Conservation (phyloP, 2,329 filamentous ascomycete species). For the Furcasterigmium sp. region DNA sequence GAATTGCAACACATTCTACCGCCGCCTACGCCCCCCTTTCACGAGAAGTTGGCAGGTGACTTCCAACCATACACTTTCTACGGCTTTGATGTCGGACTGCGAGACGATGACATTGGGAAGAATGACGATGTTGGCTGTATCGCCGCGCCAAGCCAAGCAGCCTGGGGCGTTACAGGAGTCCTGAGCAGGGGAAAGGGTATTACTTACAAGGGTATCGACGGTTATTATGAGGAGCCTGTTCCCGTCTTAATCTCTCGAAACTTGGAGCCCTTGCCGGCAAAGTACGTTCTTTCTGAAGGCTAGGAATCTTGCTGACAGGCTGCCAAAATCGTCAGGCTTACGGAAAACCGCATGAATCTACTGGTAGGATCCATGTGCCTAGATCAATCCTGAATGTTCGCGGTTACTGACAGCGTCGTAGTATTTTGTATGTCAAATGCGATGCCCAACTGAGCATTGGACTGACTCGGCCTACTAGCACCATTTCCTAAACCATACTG, state of each 20-base stretch:
- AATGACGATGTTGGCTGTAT: conserved; percentile 70
- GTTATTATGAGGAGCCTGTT: conserved; percentile 68
- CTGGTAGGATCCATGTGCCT: conserved; percentile 33
- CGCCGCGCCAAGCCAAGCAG: too few relatives aligned
- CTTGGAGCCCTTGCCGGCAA: conserved; percentile 42
- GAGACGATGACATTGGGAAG: conserved; percentile 63
- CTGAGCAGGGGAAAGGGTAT: neutral
- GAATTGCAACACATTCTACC: conserved; percentile 15
- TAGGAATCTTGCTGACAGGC: conserved; percentile 40
- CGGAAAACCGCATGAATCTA: conserved; percentile 73
- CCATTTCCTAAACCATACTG: conserved; percentile 74
- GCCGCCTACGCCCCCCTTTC: conserved; percentile 17
- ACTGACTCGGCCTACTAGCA: conserved; percentile 27
- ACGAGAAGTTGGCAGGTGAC: conserved; percentile 2
- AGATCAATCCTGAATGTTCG: neutral
- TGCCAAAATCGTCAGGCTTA: conserved; percentile 32
- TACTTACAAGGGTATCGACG: conserved; percentile 45
- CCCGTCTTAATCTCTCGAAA: conserved; percentile 48
- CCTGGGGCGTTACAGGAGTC: neutral
- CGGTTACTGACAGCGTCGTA: conserved; percentile 19
- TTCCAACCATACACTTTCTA: conserved; percentile 45
- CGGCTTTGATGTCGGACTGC: conserved; percentile 66
- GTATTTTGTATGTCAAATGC: conserved; percentile 39
- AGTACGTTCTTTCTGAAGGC: conserved; percentile 22
- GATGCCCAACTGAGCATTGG: neutral